Percentiles rank a stretch among this genome's conserved stretches.
Evolutionary conservation across 805 yeast species (phyloP).

Genomic region (Candida fluviatilis): DNA sequence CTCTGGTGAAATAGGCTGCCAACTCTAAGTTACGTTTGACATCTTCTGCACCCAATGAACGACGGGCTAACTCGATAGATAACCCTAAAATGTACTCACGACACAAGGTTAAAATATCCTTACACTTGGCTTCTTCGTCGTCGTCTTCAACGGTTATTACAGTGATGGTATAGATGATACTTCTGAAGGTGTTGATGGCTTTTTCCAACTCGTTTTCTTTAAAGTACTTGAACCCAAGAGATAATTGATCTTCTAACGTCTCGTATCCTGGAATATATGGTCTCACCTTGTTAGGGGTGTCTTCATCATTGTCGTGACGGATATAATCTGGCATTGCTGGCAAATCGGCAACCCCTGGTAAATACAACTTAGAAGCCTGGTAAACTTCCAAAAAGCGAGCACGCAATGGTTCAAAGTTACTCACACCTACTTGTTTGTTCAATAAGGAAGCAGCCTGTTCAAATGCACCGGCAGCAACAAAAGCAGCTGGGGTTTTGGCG

Average conservation of each 20-base stretch:
- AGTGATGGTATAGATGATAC: conserved; percentile 69
- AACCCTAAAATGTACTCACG: conserved; percentile 90
- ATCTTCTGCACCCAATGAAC: conserved; percentile 66
- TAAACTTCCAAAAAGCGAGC: conserved; percentile 79
- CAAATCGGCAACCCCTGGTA: conserved; percentile 71
- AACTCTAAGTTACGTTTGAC: conserved; percentile 86
- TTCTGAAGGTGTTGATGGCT: conserved; percentile 77
- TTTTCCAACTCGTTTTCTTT: conserved; percentile 77
- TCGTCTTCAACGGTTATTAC: conserved; percentile 66
- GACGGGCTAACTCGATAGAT: conserved; percentile 86
- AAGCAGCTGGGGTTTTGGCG: conserved; percentile 85
- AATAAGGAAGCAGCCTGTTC: conserved; percentile 93
- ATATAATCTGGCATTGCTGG: conserved; percentile 68
- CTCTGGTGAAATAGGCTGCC: conserved; percentile 92
- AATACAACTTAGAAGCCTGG: conserved; percentile 69
- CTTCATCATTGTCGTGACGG: conserved; percentile 60
- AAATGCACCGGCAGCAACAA: conserved; percentile 94
- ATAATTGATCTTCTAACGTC: conserved; percentile 53
- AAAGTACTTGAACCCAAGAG: conserved; percentile 77
- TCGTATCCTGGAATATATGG: conserved; percentile 80
- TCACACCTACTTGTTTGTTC: conserved; percentile 84
- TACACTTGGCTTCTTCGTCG: conserved; percentile 74
- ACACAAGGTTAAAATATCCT: conserved; percentile 66
- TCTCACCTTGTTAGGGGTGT: conserved; percentile 38
- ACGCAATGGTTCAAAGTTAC: conserved; percentile 83